Conservation (phyloP, 108 stramenopile genomes). For the Cyclotella baltica region DNA sequence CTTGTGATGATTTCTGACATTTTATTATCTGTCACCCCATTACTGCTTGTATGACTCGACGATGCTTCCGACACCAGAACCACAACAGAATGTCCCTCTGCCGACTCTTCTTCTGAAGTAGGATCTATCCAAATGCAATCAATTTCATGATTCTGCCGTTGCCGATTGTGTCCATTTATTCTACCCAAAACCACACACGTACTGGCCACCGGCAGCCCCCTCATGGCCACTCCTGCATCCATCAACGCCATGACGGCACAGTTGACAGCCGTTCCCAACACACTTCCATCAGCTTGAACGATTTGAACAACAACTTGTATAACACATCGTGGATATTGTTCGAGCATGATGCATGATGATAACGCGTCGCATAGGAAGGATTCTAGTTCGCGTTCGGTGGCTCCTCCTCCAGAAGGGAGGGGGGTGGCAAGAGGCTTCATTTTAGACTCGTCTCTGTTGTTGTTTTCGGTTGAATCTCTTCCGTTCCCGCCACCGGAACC, state of each 20-base stretch:
- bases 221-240: constrained; percentile 87
- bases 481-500: constrained; percentile 4
- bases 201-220: constrained; percentile 76
- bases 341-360: constrained; percentile 55
- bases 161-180: neutral
- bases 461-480: constrained; percentile 19
- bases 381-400: constrained; percentile 65
- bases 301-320: constrained; percentile 80
- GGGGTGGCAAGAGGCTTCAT: constrained; percentile 34
- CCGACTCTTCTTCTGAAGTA: constrained; percentile 55
- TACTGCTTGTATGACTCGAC: constrained; percentile 2
- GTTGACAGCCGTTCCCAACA: constrained; percentile 69
- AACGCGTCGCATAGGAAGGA: constrained; percentile 63
- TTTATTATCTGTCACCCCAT: constrained; percentile 1
- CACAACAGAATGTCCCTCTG: constrained; percentile 50
- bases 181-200: constrained; percentile 62
- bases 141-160: neutral
- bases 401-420: constrained; percentile 48
- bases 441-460: neutral
- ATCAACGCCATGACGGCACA: constrained; percentile 84
- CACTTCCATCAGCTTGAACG: constrained; percentile 78
- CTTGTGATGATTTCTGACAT: constrained; percentile 31
- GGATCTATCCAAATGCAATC: constrained; percentile 54
- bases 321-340: constrained; percentile 72
- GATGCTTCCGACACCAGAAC: constrained; percentile 60